Base-by-base conservation (phyloP, 1,139 yeast species). In the Lodderomyces orthopsilosis region DNA sequence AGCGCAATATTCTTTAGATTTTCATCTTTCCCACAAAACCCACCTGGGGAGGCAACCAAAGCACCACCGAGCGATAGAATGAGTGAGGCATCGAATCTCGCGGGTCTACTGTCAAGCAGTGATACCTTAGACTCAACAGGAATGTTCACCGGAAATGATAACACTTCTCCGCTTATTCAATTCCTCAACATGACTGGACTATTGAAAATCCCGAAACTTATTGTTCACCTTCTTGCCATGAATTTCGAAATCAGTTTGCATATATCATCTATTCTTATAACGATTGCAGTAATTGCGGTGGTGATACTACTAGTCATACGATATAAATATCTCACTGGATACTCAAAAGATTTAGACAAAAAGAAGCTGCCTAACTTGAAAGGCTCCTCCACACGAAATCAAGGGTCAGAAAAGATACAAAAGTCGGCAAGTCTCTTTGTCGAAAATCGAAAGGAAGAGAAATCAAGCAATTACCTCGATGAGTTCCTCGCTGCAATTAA, bases 401-500 rank as follows among this genome's bases (percentile, higher is more conserved):
- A 21, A 21, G 21, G 21, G 10, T 8, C 17, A 46, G 48, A 39
- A 39, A 40, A 30, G 35, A 36, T 23, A 10, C 41, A 23, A 18
- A 26, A 28, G 21, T 35, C 48, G n/a, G 27, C 48, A 6, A 48
- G 41, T 37, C 12, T 40, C 42, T 53, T 65, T 30, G 68, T 62
- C 35, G 49, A 62, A 54, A 49, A 52, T 62, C 18, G 57, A 53
- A 36, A 53, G 55, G 34, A 52, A 50, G 34, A 47, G 60, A 21
- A 52, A 15, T 39, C 59, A 12, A 47, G 65, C 2, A 71, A 71
- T 48, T 91, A 90, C 58, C 68, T 93, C 46, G 97, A 93, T 59
- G 96, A 91, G 58, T 93, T 93, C 54, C 66, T 93, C 40, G 77
- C 87, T 44, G 98, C 97, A 1, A 88, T 93, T 51, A 90, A 89